Conservation (phyloP, 257 asterid species). For the Capsicum chinense region DNA sequence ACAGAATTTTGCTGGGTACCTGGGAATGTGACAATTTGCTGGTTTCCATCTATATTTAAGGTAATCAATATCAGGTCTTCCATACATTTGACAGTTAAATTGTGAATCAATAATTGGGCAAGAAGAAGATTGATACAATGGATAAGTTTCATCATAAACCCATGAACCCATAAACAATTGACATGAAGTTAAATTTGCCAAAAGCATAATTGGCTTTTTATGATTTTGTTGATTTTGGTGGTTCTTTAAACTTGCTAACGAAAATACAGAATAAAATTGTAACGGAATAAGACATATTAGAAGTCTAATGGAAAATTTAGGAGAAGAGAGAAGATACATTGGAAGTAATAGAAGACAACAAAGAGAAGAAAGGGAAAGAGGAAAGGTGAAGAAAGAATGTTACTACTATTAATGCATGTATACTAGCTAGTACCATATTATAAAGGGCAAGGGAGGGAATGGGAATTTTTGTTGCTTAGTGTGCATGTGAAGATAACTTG, state of each 20-base stretch:
- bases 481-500: constrained; percentile 58
- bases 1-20: constrained; percentile 34
- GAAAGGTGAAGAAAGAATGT: constrained; percentile 21
- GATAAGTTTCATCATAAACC: constrained; percentile 74
- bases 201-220: constrained; percentile 46
- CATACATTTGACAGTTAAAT: constrained; percentile 80
- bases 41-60: constrained; percentile 94
- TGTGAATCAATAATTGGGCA: constrained; percentile 77
- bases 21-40: constrained; percentile 68
- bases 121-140: constrained; percentile 61
- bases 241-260: constrained; percentile 48
- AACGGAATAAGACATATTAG: constrained; percentile 42
- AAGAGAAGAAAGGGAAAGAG: not conserved
- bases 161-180: constrained; percentile 74
- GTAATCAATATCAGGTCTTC: constrained; percentile 85
- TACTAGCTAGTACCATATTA: constrained; percentile 24
- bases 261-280: constrained; percentile 32
- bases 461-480: constrained; percentile 46
- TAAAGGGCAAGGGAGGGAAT: not conserved
- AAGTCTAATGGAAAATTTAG: constrained; percentile 20
- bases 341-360: constrained; percentile 16
- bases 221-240: constrained; percentile 36
- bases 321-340: constrained; percentile 27
- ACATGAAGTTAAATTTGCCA: constrained; percentile 60
- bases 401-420: constrained; percentile 11